Evolutionary conservation across 2,329 filamentous ascomycete species (phyloP).

Genomic region (Trichoderma koningii): DNA sequence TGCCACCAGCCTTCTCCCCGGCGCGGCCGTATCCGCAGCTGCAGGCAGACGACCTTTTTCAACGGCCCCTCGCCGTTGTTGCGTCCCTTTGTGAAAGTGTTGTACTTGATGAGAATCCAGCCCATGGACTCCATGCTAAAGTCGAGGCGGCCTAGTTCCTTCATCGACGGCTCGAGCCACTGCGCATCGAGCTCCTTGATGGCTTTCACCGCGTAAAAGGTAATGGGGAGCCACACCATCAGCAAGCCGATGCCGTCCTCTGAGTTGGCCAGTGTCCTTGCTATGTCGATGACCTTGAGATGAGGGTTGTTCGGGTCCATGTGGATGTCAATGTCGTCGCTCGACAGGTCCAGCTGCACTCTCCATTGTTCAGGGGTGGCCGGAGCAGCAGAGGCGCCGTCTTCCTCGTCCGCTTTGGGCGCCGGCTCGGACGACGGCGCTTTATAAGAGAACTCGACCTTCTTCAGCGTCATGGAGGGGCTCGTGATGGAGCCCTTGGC

Average conservation of each 20-base stretch:
- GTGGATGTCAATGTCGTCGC: conserved; percentile 56
- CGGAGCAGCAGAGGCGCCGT: neutral
- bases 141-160: conserved; percentile 51
- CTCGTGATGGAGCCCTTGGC: conserved; percentile 57
- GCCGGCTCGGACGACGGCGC: conserved; percentile 30
- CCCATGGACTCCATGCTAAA: conserved; percentile 58
- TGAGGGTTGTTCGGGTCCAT: conserved; percentile 69
- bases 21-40: conserved; percentile 53
- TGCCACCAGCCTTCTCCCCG: conserved; percentile 56
- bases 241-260: conserved; percentile 54
- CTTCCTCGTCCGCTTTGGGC: conserved; percentile 8
- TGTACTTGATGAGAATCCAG: conserved; percentile 60
- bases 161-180: conserved; percentile 49
- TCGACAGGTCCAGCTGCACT: conserved; percentile 60
- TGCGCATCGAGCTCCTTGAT: conserved; percentile 61
- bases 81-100: conserved; percentile 37
- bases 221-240: conserved; percentile 58
- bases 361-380: conserved; percentile 44
- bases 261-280: conserved; percentile 61
- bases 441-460: conserved; percentile 70
- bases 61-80: conserved; percentile 34
- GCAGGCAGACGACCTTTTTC: conserved; percentile 49
- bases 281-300: conserved; percentile 60
- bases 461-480: conserved; percentile 61
- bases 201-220: conserved; percentile 65